Evolutionary conservation across 129 eudicot species (phyloP).

Genomic region (Tagetes erecta): DNA sequence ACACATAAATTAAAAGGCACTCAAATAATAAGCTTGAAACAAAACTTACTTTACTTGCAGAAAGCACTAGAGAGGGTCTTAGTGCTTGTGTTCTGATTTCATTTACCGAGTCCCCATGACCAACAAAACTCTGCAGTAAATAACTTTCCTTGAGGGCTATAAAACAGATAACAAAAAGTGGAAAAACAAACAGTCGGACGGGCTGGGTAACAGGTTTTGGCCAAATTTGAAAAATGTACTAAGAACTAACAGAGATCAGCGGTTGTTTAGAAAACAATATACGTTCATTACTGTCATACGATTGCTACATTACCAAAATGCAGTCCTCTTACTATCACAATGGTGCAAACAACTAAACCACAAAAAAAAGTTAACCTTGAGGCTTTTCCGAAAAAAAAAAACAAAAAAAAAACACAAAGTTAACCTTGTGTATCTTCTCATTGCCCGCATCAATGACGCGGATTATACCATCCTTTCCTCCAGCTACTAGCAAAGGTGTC

Average conservation of each 20-base stretch:
- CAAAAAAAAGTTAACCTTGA: not conserved
- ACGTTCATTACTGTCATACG: not conserved
- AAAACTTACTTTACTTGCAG: slow-evolving; percentile 89
- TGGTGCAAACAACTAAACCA: not conserved
- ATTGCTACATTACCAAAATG: not conserved
- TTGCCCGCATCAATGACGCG: slow-evolving; percentile 95
- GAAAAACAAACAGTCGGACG: not conserved
- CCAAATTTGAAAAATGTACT: not conserved
- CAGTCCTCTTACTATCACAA: not conserved
- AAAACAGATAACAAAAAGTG: not conserved
- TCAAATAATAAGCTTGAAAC: not conserved
- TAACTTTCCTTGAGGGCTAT: not conserved
- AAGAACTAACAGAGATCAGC: not conserved
- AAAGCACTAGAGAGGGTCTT: slow-evolving; percentile 88
- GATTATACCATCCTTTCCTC: slow-evolving; percentile 89
- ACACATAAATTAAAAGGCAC: not conserved
- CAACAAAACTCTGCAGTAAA: slow-evolving; percentile 79
- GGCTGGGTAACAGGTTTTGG: not conserved
- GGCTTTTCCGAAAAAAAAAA: not conserved
- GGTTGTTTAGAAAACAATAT: not conserved
- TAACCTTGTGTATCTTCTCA: slow-evolving; percentile 92
- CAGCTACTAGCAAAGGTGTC: slow-evolving; percentile 81
- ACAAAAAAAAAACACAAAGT: not conserved
- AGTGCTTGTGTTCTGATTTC: slow-evolving; percentile 89
- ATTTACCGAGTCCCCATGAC: slow-evolving; percentile 96